Base-by-base conservation (phyloP, 805 yeast species). In the Metschnikowia matae region DNA sequence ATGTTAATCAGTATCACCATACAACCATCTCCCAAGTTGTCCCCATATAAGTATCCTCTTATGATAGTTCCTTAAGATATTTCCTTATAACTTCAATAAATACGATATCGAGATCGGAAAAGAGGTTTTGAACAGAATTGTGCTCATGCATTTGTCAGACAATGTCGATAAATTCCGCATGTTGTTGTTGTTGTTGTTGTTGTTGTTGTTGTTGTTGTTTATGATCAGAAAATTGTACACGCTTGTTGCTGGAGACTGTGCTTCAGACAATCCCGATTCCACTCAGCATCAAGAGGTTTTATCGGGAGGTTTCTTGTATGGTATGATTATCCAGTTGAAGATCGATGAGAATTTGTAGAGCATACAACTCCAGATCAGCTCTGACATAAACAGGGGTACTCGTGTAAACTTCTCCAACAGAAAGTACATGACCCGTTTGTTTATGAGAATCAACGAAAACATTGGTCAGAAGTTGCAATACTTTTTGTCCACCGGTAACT, bases 201-300 rank as follows among this genome's bases (percentile, higher is more conserved):
- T n/a, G n/a, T n/a, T n/a, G n/a, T n/a, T n/a, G n/a, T n/a, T n/a
- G n/a, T n/a, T n/a, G n/a, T 70, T 91, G 53, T 94, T 91, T 72
- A 94, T 94, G 98, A 84, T 94, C 62, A 83, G 98, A 77, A 94
- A 94, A 71, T 79, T 94, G 54, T 94, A 94, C 68, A 80, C 98
- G 0, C 78, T 94, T 56, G 98, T 92, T 42, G 97, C 97, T 35
- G 97, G 97, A 53, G 97, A 92, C 66, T 92, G 97, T 69, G 75
- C 91, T 48, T 92, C 97, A 15, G 99, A 94, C 69, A 94, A 94
- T 72, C 99, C 99, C 66, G 99, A 94, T 84, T 96, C 98, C 45
- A 89, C 97, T 8, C 99, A 94, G 77, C 97, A 94, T 77, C 99
- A 94, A 73, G 99, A 94, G 73, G 88, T 94, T 32, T 73, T 94